A percentile compares a stretch with the other conserved stretches of the same genome.
Evolutionary conservation across 148 eudicot species (phyloP).

Genomic region (Spergularia bocconei): DNA sequence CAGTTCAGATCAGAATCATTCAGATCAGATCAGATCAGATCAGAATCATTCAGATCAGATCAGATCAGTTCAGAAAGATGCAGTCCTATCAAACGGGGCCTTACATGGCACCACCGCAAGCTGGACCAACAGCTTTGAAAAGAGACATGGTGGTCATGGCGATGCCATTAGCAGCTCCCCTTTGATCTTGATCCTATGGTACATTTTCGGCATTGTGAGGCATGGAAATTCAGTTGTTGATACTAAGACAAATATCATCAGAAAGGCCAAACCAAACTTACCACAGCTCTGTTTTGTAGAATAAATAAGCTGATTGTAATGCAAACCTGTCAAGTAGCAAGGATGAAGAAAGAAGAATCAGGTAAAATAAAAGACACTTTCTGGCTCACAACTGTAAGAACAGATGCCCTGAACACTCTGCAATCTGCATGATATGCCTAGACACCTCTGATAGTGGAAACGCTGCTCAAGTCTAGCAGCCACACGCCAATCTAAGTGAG

Average conservation of each 20-base stretch:
- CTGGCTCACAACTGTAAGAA: too few species aligned
- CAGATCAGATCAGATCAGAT: too few species aligned
- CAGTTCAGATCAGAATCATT: too few species aligned
- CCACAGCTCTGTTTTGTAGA: constrained; percentile 86
- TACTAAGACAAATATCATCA: neutral
- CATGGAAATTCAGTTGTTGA: too few species aligned
- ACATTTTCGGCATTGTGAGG: neutral
- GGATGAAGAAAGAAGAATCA: neutral
- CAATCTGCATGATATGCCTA: too few species aligned
- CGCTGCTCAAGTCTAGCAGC: too few species aligned
- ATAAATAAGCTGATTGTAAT: constrained; percentile 63
- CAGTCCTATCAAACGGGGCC: constrained; percentile 22
- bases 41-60: too few species aligned
- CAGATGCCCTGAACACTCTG: too few species aligned
- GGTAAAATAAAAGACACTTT: too few species aligned
- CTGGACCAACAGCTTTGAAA: constrained; percentile 75
- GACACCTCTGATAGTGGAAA: too few species aligned
- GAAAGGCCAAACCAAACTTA: constrained; percentile 29
- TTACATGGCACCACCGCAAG: constrained; percentile 72
- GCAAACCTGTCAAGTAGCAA: constrained; percentile 38
- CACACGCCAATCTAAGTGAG: too few species aligned
- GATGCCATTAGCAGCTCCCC: constrained; percentile 90
- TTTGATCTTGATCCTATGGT: constrained; percentile 70
- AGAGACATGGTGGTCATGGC: constrained; percentile 72
- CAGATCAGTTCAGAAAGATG: too few species aligned